A percentile compares a stretch with the other conserved stretches of the same genome.
phyloP scores from a whole-genome alignment of 2,329 filamentous ascomycete species.

The Rugonectria rugulosa region DNA sequence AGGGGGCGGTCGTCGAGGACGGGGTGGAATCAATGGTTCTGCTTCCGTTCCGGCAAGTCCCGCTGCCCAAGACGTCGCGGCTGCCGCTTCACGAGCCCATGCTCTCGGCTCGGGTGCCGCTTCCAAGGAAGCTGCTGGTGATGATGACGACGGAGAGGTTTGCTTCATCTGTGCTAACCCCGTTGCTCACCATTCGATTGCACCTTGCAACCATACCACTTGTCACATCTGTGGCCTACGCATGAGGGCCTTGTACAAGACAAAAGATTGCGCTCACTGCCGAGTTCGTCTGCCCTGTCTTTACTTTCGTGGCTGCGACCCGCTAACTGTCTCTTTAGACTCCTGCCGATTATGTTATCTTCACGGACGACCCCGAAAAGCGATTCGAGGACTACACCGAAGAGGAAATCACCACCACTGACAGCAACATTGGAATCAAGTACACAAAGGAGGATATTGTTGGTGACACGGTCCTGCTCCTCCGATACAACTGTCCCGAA shows the following conservation, averaged over 20 bases:
- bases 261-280: slow-evolving; percentile 95
- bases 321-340: slow-evolving; percentile 55
- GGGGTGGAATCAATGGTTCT: slow-evolving; percentile 37
- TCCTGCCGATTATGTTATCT: slow-evolving; percentile 82
- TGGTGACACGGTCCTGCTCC: slow-evolving; percentile 85
- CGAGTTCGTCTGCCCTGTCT: slow-evolving; percentile 63
- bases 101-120: slow-evolving; percentile 39
- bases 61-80: slow-evolving; percentile 42
- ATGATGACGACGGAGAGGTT: slow-evolving; percentile 74
- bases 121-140: slow-evolving; percentile 38
- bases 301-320: background rate
- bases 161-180: slow-evolving; percentile 98
- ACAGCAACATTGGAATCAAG: slow-evolving; percentile 88
- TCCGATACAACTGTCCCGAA: slow-evolving; percentile 96
- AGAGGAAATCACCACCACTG: slow-evolving; percentile 76
- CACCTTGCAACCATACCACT: slow-evolving; percentile 94
- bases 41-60: slow-evolving; percentile 36
- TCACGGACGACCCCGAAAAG: slow-evolving; percentile 85
- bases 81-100: slow-evolving; percentile 46
- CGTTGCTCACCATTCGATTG: slow-evolving; percentile 85
- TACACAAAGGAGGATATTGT: slow-evolving; percentile 91
- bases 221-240: slow-evolving; percentile 95
- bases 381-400: slow-evolving; percentile 83
- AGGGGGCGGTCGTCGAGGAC: slow-evolving; percentile 44
- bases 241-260: slow-evolving; percentile 94